phyloP scores from a whole-genome alignment of 1,284 basidiomycete species.

The Papiliotrema flavescens region DNA sequence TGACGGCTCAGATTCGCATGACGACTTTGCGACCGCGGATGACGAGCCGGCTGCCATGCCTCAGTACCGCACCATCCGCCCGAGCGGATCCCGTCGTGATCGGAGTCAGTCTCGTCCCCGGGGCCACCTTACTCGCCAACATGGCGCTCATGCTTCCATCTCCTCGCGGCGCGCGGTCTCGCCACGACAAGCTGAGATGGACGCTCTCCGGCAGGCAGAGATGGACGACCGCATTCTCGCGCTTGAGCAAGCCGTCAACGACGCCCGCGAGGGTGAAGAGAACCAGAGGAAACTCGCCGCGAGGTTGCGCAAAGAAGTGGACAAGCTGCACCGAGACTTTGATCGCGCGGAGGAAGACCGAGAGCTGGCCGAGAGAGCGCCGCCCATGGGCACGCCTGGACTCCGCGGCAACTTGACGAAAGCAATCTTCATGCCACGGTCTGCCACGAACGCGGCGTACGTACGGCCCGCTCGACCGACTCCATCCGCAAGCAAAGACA shows the following conservation, averaged over 20 bases:
- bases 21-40: conserved; percentile 1
- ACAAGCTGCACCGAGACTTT: conserved; percentile 32
- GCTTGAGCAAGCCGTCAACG: conserved; percentile 35
- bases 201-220: conserved; percentile 21
- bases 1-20: background rate
- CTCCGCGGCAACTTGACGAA: background rate
- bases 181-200: conserved; percentile 7
- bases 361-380: background rate
- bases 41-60: background rate
- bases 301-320: conserved; percentile 30
- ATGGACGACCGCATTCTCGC: conserved; percentile 28
- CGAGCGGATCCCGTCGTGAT: background rate
- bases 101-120: background rate
- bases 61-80: background rate
- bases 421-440: background rate
- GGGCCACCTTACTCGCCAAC: background rate
- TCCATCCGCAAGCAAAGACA: background rate
- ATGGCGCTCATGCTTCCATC: background rate
- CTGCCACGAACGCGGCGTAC: background rate
- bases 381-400: background rate
- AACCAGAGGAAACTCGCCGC: conserved; percentile 33
- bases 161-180: conserved; percentile 1
- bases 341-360: conserved; percentile 23
- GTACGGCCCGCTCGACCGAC: background rate
- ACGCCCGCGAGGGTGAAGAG: conserved; percentile 38